Percentiles rank a stretch among this genome's conserved stretches.
Evolutionary conservation across 2,329 filamentous ascomycete genomes (phyloP).

Genomic region (Scolecobasidium constrictum): DNA sequence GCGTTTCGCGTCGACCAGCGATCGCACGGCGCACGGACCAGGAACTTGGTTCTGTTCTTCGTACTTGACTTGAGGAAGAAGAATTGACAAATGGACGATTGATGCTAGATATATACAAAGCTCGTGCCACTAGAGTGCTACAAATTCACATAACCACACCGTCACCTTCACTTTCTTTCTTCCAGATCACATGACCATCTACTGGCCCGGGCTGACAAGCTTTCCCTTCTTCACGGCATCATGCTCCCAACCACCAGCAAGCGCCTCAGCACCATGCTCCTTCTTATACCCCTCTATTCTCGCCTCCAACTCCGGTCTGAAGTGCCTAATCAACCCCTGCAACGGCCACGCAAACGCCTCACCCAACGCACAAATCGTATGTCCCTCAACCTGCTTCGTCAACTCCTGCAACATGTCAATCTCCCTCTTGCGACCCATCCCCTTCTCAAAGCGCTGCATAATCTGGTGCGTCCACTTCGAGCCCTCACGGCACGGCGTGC

Average conservation of each 20-base stretch:
- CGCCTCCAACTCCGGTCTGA: constrained; percentile 88
- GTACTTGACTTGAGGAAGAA: not conserved
- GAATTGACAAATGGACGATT: not conserved
- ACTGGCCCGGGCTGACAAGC: constrained; percentile 83
- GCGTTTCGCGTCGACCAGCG: not conserved
- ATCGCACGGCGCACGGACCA: not conserved
- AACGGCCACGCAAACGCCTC: constrained; percentile 99
- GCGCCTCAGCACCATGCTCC: constrained; percentile 59
- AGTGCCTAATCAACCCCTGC: constrained; percentile 95
- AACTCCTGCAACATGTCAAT: constrained; percentile 99
- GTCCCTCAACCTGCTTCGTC: constrained; percentile 98
- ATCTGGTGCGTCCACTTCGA: constrained; percentile 99
- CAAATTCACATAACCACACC: not conserved
- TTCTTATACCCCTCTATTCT: constrained; percentile 73
- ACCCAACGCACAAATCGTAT: constrained; percentile 95
- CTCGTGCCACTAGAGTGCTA: not conserved
- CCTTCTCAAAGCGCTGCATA: constrained; percentile 92
- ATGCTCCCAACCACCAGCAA: constrained; percentile 82
- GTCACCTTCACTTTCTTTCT: not conserved
- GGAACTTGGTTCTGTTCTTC: not conserved
- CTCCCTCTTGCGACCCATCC: constrained; percentile 76
- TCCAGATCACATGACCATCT: constrained; percentile 28
- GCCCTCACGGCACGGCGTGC: constrained; percentile 97
- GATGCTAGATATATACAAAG: not conserved
- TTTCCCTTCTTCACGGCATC: constrained; percentile 66